Percentiles rank a stretch among this genome's conserved stretches.
phyloP scores from a whole-genome alignment of 768 basidiomycete genomes.

The Leccinum uliginosum region DNA sequence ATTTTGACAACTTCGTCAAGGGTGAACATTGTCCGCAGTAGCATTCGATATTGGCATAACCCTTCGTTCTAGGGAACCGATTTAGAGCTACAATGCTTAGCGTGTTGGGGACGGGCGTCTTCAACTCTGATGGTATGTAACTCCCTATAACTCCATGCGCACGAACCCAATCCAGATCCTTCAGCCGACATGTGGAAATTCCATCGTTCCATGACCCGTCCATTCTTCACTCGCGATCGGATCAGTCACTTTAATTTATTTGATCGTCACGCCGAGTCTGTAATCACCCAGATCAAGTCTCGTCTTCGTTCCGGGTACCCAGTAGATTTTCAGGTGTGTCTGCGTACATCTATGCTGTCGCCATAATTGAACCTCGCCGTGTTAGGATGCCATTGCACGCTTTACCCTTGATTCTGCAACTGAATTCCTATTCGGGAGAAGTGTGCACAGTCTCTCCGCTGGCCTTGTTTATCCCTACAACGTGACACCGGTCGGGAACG shows the following conservation, averaged over 20 bases:
- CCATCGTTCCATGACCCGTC: conserved; percentile 60
- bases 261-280: conserved; percentile 47
- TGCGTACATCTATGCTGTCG: neutral
- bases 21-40: conserved; percentile 28
- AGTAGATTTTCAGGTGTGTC: conserved; percentile 53
- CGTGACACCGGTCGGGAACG: conserved; percentile 16
- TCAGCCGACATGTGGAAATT: conserved; percentile 54
- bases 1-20: conserved; percentile 59
- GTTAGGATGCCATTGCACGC: conserved; percentile 52
- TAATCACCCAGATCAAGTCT: conserved; percentile 41
- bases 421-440: conserved; percentile 61
- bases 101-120: conserved; percentile 61
- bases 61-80: conserved; percentile 18
- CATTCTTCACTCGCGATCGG: conserved; percentile 58
- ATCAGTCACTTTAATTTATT: conserved; percentile 61
- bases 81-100: conserved; percentile 42
- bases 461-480: conserved; percentile 52
- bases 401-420: conserved; percentile 67
- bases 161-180: conserved; percentile 9
- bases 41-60: neutral
- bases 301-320: conserved; percentile 47
- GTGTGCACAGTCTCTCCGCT: conserved; percentile 49
- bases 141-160: neutral
- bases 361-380: neutral
- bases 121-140: conserved; percentile 58